Evolutionary conservation across 805 yeast species (phyloP), one percentile per base, ranked within the genome.

Genomic region (Ogataea nitratoaversa): DNA sequence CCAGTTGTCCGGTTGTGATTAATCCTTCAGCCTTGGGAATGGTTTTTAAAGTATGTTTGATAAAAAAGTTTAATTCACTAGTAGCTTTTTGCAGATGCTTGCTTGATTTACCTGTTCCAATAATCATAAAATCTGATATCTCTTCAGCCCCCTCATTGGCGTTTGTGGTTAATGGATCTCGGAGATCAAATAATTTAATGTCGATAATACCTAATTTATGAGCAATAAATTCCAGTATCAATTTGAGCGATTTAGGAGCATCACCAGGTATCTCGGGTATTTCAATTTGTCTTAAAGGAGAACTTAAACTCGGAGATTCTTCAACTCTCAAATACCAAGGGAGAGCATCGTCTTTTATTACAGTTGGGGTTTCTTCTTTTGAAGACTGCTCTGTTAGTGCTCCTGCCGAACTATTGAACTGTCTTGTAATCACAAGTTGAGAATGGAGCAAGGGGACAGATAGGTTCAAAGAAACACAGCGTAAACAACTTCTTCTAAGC

Each of bases 1-100:
- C 70, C 19, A 78, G 65, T 19, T 72, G 71, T 30, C 79, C 77
- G 8, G 75, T 66, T 27, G 82, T 82, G 2, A 79, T 68, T 39
- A 84, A 64, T 0, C 97, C 98, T 53, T 89, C 96, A 3, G 81
- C 67, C 5, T 61, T 54, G 0, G 93, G 82, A 1, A 72, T 47
- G 1, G 59, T 56, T 8, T 65, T 59, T 40, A 62, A 65, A 7
- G 67, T 63, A 29, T 72, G 73, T 56, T 90, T 90, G 31, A 88
- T 56, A 55, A 68, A 69, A 20, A 68, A 68, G 36, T 76, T 67
- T 29, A 89, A 62, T 48, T 78, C 81, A 13, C 65, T 64, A 2
- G 84, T 77, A 2, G 95, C 88, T 46, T 79, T 82, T 48, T 74
- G 79, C 18, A 88, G 63, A 63, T 90, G 98, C 46, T 76, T 80